Conservation (phyloP, 805 yeast genomes). For the Vanderwaltozyma yarrowii region DNA sequence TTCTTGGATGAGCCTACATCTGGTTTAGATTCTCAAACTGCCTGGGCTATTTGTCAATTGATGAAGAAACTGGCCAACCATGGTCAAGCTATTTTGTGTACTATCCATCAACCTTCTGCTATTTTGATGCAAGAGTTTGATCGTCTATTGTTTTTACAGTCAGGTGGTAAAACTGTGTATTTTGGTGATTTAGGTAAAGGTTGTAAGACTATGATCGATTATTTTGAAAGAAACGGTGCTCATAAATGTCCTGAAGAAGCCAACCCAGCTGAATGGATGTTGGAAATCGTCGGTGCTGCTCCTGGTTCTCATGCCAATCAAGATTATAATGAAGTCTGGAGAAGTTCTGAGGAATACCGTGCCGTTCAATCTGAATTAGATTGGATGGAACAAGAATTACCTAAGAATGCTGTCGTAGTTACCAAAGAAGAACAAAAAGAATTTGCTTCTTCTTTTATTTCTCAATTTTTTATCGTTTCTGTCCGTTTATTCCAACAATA, state of each 20-base stretch:
- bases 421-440: conserved; percentile 27
- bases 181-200: conserved; percentile 60
- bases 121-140: conserved; percentile 69
- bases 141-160: conserved; percentile 55
- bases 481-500: conserved; percentile 51
- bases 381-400: conserved; percentile 51
- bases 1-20: conserved; percentile 64
- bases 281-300: conserved; percentile 75
- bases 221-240: conserved; percentile 60
- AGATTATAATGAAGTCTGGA: conserved; percentile 73
- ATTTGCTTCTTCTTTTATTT: conserved; percentile 35
- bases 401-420: conserved; percentile 28
- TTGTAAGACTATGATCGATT: conserved; percentile 46
- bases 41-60: conserved; percentile 54
- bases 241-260: conserved; percentile 56
- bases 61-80: conserved; percentile 49
- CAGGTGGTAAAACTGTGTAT: conserved; percentile 66
- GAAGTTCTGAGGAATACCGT: conserved; percentile 50
- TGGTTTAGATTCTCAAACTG: conserved; percentile 59
- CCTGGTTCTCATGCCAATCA: conserved; percentile 67
- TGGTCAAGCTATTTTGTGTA: conserved; percentile 59
- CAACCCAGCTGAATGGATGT: conserved; percentile 90
- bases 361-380: conserved; percentile 52
- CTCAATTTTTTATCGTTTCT: conserved; percentile 39
- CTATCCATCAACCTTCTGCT: conserved; percentile 84